Base-by-base conservation (phyloP, 2,329 filamentous ascomycete genomes). In the Aspergillus alliaceus region DNA sequence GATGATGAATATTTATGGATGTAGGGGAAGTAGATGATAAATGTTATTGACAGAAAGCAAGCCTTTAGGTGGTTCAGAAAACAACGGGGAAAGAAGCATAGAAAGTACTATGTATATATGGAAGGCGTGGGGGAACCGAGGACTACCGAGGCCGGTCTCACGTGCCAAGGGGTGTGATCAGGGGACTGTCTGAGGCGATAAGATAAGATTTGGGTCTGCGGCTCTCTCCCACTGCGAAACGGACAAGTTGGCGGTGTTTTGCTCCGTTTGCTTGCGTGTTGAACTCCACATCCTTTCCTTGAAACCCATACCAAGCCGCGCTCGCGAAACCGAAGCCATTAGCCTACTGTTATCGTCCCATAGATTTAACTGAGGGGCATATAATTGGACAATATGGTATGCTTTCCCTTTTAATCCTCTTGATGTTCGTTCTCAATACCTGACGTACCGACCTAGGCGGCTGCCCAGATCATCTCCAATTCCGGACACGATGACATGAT, bases 401-500 rank as follows among this genome's bases (percentile, higher is more conserved):
- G 27, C 27, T 50, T 6, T 25, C 53, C 44, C 47, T 46, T 27
- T 56, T 8, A 24, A 35, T 8, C 24, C 1, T 32, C 27, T 20
- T 4, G 4, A 6, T 12, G 37, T 8, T 12, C 27, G 47, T 18
- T 59, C 24, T 24, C 47, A 22, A 27, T 9, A 7, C 56, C 58
- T 65, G 48, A 63, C 51, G 27, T 53, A 34, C 25, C 52, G 53
- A 53, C 32, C 46, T 57, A 89, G 87, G 84, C 89, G 58, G 66
- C 71, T 63, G 66, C 71, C 65, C 90, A 93, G 81, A 86, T 91
- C 69, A 92, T 93, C 77, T 85, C 89, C 64, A 92, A 91, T 77
- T 90, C 89, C 61, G 89, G 90, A 72, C 95, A 99, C 82, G 93
- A 98, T 89, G 93, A 97, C 76, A 98, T 98, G 93, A 97, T 99